Base-by-base conservation (phyloP, 2,329 filamentous ascomycete genomes). In the Beauveria sp. region DNA sequence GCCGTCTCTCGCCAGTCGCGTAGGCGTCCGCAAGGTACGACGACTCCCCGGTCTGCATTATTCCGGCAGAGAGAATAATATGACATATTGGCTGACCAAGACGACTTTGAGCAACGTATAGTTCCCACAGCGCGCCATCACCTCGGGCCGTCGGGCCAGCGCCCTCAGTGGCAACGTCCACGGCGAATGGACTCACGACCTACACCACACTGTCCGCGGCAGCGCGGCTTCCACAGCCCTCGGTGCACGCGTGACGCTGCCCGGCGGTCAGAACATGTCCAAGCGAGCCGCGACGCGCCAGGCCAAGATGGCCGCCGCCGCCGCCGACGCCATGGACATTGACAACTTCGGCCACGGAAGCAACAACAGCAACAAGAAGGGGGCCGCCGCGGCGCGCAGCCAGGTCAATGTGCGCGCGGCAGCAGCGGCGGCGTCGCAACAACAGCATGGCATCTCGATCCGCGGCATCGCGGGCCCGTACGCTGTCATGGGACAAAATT, bases 401-500 rank as follows among this genome's bases (percentile, higher is more conserved):
- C 47, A 59, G n/a, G 47, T 56, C 51, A 57, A 60, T 18, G 49
- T 64, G 53, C 65, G 63, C 51, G 63, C 63, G 54, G 69, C 70
- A 20, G 65, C 73, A 1, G 8, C 53, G 28, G 26, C n/a, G 26
- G 6, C 24, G 28, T n/a, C 30, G n/a, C 42, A 56, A 26, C 53
- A 45, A 61, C 65, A 70, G 50, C 65, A 73, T 63, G 86, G 87
- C 22, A 81, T 93, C 51, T 86, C 81, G 42, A 93, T 95, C 65
- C 80, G 85, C 58, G 90, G 90, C n/a, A 77, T 88, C 9, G 86
- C 86, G 0, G 87, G 89, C 0, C 89, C 89, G 1, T 90, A 84
- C 67, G 82, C 84, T 20, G 83, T 95, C 26, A 82, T 91, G 71
- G 89, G 88, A 3, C 87, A 90, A 73, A 95, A 95, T 77, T 91